These are phyloP conservation scores for Saccharomycopsis crataegensis DNA, from an alignment of 1,139 yeast species.

Conservation along the genomic window DNA sequence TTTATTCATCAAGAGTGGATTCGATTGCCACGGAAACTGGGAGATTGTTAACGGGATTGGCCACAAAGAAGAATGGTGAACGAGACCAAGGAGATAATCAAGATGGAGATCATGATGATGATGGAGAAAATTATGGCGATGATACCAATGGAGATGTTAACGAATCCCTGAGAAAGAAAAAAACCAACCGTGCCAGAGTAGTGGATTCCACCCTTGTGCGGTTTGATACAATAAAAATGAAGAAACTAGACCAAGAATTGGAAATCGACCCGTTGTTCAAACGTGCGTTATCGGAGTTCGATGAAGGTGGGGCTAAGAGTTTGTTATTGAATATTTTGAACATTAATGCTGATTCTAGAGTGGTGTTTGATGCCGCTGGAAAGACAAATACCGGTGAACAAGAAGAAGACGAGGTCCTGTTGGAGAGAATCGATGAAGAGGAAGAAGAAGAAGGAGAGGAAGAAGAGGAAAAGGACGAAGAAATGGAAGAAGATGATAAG, in stretches of 20 bases:
- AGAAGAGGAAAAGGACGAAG: slow-evolving; percentile 21
- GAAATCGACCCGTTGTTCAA: slow-evolving; percentile 72
- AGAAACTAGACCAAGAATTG: slow-evolving; percentile 58
- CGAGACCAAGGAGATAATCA: slow-evolving; percentile 25
- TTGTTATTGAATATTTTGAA: slow-evolving; percentile 53
- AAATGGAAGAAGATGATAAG: slow-evolving; percentile 19
- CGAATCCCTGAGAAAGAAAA: slow-evolving; percentile 23
- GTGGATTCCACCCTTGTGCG: slow-evolving; percentile 43
- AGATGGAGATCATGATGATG: slow-evolving; percentile 32
- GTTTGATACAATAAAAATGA: slow-evolving; percentile 55
- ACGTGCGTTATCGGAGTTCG: slow-evolving; percentile 72
- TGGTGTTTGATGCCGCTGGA: slow-evolving; percentile 35
- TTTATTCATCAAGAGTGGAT: slow-evolving; percentile 80
- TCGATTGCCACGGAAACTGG: slow-evolving; percentile 91
- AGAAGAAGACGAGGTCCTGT: slow-evolving; percentile 19
- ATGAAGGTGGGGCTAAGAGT: slow-evolving; percentile 79
- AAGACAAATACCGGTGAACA: slow-evolving; percentile 6
- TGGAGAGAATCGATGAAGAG: slow-evolving; percentile 22
- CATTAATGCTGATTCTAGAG: slow-evolving; percentile 27
- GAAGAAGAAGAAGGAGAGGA: slow-evolving; percentile 20
- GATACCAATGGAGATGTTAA: slow-evolving; percentile 26
- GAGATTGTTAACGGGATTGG: slow-evolving; percentile 67
- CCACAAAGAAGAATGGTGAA: slow-evolving; percentile 27
- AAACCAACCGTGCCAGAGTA: slow-evolving; percentile 33
- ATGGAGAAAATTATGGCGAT: slow-evolving; percentile 23